Base-by-base conservation (phyloP, 257 asterid genomes). In the Solanum medicagineum region DNA sequence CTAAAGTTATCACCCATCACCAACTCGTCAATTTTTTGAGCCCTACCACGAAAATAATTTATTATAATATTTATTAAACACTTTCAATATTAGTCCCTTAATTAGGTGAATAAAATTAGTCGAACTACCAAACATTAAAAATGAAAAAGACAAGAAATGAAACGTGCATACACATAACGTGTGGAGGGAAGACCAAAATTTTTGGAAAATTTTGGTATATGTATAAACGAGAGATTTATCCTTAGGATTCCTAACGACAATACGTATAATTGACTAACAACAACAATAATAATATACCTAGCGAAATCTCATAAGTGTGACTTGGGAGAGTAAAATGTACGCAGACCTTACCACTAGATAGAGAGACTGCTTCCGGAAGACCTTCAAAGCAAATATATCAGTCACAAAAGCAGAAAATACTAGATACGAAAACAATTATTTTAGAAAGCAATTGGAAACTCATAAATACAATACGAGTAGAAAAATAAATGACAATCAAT, bases 151-250 rank as follows among this genome's bases (percentile, higher is more conserved):
- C 22, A 75, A 75, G 60, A 49, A 15, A 8, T 17, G 22, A 70
- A 74, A 29, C 80, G 85, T 85, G 88, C 86, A 83, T 59, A 20
- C 65, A 79, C 87, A 79, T 55, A 80, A 80, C 32, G 36, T 15
- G 63, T 57, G 83, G 44, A 55, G 24, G 26, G 51, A 40, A 70
- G 42, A 73, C 22, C 15, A 40, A 70, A 24, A 14, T 0, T 1
- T 5, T 24, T 5, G 1, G 5, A 26, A 65, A 24, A 12, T 6
- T 22, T 65, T 45, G 54, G 29, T 2, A 40, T 42, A 19, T 40
- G 4, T 17, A 40, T 10, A 10, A 19, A 19, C 13, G 29, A 20
- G 10, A 5, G 42, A 3, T 36, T 36, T 36, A 36, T 36, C 42
- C 6, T 36, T 36, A 5, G 42, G 29, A 26, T 22, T 19, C 63